These are phyloP conservation scores for Aurinia saxatilis DNA, from an alignment of 345 rosid species.

Conservation along the genomic window DNA sequence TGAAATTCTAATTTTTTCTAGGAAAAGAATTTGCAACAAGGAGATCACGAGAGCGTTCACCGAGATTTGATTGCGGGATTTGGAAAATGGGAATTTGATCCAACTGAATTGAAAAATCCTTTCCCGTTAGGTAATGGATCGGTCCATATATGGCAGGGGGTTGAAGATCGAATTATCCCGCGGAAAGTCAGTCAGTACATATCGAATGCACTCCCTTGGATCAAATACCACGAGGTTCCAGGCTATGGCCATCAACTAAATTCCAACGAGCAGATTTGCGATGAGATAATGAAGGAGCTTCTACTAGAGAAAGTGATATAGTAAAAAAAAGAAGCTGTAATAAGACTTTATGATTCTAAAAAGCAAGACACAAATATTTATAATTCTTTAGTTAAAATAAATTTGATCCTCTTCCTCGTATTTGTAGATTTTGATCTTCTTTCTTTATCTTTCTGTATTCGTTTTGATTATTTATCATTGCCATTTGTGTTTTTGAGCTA, in stretches of 20 bases:
- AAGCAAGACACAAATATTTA: no score
- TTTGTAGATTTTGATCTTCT: no score
- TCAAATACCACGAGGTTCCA: constrained; percentile 59
- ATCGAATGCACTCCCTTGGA: constrained; percentile 60
- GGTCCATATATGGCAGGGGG: constrained; percentile 73
- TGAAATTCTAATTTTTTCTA: not conserved
- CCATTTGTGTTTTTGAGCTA: no score
- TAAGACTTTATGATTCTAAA: no score
- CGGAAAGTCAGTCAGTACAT: constrained; percentile 38
- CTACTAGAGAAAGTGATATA: not conserved
- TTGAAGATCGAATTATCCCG: constrained; percentile 57
- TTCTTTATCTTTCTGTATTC: no score
- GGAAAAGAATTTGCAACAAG: constrained; percentile 65
- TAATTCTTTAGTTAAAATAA: no score
- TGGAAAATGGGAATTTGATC: constrained; percentile 77
- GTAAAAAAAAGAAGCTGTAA: no score
- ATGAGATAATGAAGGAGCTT: constrained; percentile 46
- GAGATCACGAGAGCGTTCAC: constrained; percentile 50
- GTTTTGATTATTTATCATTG: no score
- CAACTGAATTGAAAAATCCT: constrained; percentile 55
- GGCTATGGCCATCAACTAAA: constrained; percentile 54
- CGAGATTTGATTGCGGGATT: constrained; percentile 56
- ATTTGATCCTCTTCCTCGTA: no score
- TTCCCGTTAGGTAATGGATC: constrained; percentile 42
- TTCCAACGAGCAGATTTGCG: constrained; percentile 32